A percentile compares a stretch with the other conserved stretches of the same genome.
phyloP scores from a whole-genome alignment of 2,329 filamentous ascomycete species.

The Cladosporium sp. region DNA sequence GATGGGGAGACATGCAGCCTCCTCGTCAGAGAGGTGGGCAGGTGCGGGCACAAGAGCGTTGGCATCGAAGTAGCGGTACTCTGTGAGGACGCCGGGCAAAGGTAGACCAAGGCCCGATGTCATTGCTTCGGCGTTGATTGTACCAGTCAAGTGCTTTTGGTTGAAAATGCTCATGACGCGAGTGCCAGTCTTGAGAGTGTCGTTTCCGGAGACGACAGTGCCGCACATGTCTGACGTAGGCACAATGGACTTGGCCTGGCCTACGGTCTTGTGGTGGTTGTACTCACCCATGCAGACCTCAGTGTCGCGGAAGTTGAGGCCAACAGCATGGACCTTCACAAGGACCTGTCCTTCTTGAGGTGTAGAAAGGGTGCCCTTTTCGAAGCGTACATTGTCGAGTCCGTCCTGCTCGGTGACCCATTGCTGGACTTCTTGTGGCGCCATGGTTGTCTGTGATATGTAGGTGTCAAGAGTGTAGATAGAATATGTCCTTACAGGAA shows the following conservation, averaged over 20 bases:
- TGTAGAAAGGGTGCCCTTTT: constrained; percentile 31
- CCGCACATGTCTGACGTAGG: constrained; percentile 71
- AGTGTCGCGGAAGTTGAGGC: constrained; percentile 52
- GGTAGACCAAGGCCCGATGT: constrained; percentile 58
- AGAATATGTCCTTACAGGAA: neutral
- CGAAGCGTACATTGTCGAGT: constrained; percentile 37
- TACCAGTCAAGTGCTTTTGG: constrained; percentile 53
- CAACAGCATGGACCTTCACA: constrained; percentile 50
- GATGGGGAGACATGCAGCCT: constrained; percentile 59
- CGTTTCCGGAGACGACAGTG: constrained; percentile 49
- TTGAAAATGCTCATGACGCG: constrained; percentile 66
- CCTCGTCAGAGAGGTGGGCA: constrained; percentile 54
- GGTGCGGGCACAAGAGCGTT: constrained; percentile 55
- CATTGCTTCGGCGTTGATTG: constrained; percentile 54
- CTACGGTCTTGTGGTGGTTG: constrained; percentile 58
- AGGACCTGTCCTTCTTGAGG: constrained; percentile 44
- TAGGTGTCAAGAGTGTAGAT: neutral
- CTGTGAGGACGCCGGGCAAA: constrained; percentile 52
- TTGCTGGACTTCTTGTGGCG: constrained; percentile 29
- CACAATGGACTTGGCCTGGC: constrained; percentile 45
- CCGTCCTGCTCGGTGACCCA: constrained; percentile 43
- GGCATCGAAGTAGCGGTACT: constrained; percentile 57
- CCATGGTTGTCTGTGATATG: constrained; percentile 8
- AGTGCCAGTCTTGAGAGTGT: constrained; percentile 53
- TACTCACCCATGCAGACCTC: constrained; percentile 63